A percentile compares a stretch with the other conserved stretches of the same genome.
These are phyloP conservation scores for Pichia inconspicua DNA, from an alignment of 1,139 yeast genomes.

Conservation along the genomic window DNA sequence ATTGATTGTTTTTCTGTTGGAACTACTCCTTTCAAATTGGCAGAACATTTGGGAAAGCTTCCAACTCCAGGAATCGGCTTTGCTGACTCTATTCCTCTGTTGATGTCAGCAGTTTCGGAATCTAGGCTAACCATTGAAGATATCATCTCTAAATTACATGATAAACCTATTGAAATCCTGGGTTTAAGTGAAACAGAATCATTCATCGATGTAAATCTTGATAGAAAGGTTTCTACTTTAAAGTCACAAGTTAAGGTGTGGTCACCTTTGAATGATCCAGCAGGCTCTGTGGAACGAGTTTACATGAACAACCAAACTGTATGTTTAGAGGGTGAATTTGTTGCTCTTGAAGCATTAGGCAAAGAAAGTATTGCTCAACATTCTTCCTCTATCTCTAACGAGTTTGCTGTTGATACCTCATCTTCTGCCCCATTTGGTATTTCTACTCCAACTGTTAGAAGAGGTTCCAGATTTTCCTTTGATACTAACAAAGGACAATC, in stretches of 20 bases:
- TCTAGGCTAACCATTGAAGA: slow-evolving; percentile 68
- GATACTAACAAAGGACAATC: slow-evolving; percentile 33
- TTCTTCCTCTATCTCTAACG: slow-evolving; percentile 21
- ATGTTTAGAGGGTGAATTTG: slow-evolving; percentile 72
- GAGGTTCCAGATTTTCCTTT: slow-evolving; percentile 41
- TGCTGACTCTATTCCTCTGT: slow-evolving; percentile 72
- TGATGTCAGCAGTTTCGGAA: slow-evolving; percentile 71
- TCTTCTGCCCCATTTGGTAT: slow-evolving; percentile 8
- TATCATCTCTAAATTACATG: slow-evolving; percentile 66
- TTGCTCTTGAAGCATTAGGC: slow-evolving; percentile 55
- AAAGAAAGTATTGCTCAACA: slow-evolving; percentile 37
- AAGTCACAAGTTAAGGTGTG: slow-evolving; percentile 34
- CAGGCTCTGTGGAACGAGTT: slow-evolving; percentile 89
- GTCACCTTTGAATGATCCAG: slow-evolving; percentile 46
- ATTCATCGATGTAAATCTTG: slow-evolving; percentile 77
- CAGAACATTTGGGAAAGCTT: slow-evolving; percentile 53
- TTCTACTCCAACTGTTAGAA: slow-evolving; percentile 24
- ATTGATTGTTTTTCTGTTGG: slow-evolving; percentile 91
- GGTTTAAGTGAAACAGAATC: slow-evolving; percentile 75
- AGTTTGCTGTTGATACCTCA: slow-evolving; percentile 9
- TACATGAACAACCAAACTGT: slow-evolving; percentile 70
- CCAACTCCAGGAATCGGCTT: slow-evolving; percentile 69
- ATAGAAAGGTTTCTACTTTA: slow-evolving; percentile 46
- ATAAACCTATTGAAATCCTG: slow-evolving; percentile 76
- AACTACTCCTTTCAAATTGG: slow-evolving; percentile 64